Evolutionary conservation across 108 stramenopile genomes (phyloP), one percentile per base, ranked within the genome.

Genomic region (Cyclotella baltica): DNA sequence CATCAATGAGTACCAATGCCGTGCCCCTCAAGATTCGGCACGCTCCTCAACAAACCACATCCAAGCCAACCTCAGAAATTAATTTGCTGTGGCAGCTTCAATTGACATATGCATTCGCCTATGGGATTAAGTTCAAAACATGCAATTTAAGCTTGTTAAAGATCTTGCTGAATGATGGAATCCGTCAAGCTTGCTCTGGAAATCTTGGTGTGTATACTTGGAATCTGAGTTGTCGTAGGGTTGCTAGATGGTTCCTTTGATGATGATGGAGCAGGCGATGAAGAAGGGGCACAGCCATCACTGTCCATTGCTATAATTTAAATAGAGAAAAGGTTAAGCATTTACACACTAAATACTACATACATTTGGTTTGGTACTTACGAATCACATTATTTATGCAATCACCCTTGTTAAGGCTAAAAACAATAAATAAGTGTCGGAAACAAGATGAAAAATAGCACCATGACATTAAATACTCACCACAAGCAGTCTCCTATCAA

Each of bases 201-300:
- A n/a, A n/a, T n/a, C n/a, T n/a, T 43, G 6, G 40, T 6, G 13
- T 10, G 13, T 10, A 13, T 13, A 43, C 13, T 43, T 43, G 40
- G 40, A 10, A 43, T 43, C 13, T 43, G 6, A 13, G 10, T 43
- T 6, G 40, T 10, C 13, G 40, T 10, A 10, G 40, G 40, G 13
- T 13, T 43, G 13, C 13, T 52, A n/a, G 51, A 52, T n/a, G 51
- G n/a, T 52, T 4, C 11, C 4, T 10, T 10, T 52, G 51, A 13
- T n/a, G 51, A 52, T 52, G 51, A 52, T 4, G 51, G 51, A n/a
- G 51, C 11, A 19, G 51, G 51, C 4, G 18, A 4, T 52, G 19
- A n/a, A n/a, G 51, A 52, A 4, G 51, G 51, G 11, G 51, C 51
- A 52, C 51, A 52, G 11, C n/a, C 51, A 20, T 52, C 51, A 52